Conservation (phyloP, 768 basidiomycete genomes). For the Tulasnella calospora region DNA sequence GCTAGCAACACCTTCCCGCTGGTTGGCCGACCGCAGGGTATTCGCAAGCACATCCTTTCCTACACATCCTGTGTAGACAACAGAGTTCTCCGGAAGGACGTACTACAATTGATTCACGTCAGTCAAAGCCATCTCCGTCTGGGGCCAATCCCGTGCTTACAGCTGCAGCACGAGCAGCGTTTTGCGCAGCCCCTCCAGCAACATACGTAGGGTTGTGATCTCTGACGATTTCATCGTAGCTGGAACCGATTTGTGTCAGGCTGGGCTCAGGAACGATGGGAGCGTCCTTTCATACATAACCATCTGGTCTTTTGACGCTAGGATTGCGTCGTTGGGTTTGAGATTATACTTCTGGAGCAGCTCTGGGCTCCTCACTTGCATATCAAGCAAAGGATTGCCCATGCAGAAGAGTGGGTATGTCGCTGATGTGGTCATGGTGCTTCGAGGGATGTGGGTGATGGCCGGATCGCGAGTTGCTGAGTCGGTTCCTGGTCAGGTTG, state of each 20-base stretch:
- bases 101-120: slow-evolving; percentile 54
- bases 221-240: slow-evolving; percentile 82
- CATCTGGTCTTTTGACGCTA: slow-evolving; percentile 83
- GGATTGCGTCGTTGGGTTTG: slow-evolving; percentile 92
- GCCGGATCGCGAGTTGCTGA: slow-evolving; percentile 7
- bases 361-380: slow-evolving; percentile 84
- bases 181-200: slow-evolving; percentile 95
- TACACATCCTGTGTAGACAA: slow-evolving; percentile 91
- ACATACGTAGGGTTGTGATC: slow-evolving; percentile 76
- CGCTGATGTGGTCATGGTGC: not conserved
- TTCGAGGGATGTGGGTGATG: not conserved
- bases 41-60: slow-evolving; percentile 89
- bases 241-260: slow-evolving; percentile 35
- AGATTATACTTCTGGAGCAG: slow-evolving; percentile 85
- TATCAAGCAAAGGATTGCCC: slow-evolving; percentile 94
- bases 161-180: slow-evolving; percentile 92
- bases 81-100: slow-evolving; percentile 77
- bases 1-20: slow-evolving; percentile 81
- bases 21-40: slow-evolving; percentile 84
- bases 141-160: slow-evolving; percentile 42
- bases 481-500: not conserved
- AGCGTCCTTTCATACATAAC: slow-evolving; percentile 57
- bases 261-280: not conserved
- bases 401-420: slow-evolving; percentile 74
- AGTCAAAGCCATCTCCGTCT: slow-evolving; percentile 22